phyloP scores from a whole-genome alignment of 2,329 filamentous ascomycete genomes.

The Trichothecium roseum region DNA sequence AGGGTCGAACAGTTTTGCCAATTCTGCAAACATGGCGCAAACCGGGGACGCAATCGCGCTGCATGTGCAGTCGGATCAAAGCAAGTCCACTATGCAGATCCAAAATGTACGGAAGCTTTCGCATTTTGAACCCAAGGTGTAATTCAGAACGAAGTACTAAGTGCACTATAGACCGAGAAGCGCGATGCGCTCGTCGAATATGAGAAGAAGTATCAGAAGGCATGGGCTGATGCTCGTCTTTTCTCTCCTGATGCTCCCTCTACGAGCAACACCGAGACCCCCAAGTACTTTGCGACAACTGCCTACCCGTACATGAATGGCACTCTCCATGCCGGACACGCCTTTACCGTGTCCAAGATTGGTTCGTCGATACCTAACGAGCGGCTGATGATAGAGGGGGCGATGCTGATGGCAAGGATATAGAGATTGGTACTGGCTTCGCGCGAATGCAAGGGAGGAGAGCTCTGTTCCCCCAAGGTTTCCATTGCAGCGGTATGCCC shows the following conservation, averaged over 20 bases:
- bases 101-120: too few species aligned
- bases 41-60: too few species aligned
- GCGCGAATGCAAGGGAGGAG: constrained; percentile 85
- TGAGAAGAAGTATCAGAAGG: constrained; percentile 86
- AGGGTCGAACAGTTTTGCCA: too few species aligned
- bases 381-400: too few species aligned
- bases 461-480: constrained; percentile 81
- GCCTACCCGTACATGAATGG: constrained; percentile 68
- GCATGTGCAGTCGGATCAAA: too few species aligned
- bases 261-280: constrained; percentile 61
- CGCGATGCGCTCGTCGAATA: constrained; percentile 69
- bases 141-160: too few species aligned
- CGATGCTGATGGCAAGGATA: neutral
- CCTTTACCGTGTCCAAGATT: constrained; percentile 84
- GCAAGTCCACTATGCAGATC: too few species aligned
- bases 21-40: too few species aligned
- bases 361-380: constrained; percentile 19
- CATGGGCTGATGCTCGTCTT: constrained; percentile 41
- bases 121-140: too few species aligned
- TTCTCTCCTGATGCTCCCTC: constrained; percentile 85
- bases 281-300: constrained; percentile 74
- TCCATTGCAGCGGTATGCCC: constrained; percentile 89
- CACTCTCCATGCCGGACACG: constrained; percentile 81
- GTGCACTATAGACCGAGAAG: constrained; percentile 60
- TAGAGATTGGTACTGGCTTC: constrained; percentile 73